Conservation (phyloP, 2,329 filamentous ascomycete species). For the Aurifilum marmelostoma region DNA sequence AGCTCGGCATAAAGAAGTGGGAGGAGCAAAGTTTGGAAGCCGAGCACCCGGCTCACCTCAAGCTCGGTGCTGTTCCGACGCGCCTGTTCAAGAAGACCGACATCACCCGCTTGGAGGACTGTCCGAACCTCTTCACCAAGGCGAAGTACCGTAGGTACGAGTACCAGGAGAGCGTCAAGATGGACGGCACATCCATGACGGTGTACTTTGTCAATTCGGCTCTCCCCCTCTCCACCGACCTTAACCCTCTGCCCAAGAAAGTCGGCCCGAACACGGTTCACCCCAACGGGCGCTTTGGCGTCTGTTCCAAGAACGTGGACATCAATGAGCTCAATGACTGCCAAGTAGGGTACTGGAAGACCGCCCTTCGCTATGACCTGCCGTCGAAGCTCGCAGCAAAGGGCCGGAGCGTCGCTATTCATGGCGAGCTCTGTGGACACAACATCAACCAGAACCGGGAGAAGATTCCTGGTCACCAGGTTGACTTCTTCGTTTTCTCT, state of each 20-base stretch:
- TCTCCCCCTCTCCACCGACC: constrained; percentile 29
- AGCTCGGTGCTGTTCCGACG: constrained; percentile 28
- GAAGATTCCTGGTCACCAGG: constrained; percentile 30
- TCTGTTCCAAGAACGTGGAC: constrained; percentile 38
- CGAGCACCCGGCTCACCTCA: background rate
- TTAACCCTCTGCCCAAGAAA: constrained; percentile 24
- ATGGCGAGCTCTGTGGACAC: constrained; percentile 40
- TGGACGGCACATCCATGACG: constrained; percentile 45
- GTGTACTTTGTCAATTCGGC: constrained; percentile 40
- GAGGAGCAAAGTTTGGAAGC: constrained; percentile 16
- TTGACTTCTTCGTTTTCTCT: constrained; percentile 41
- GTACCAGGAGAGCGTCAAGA: constrained; percentile 45
- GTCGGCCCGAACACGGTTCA: constrained; percentile 29
- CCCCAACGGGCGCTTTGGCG: constrained; percentile 37
- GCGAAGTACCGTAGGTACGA: constrained; percentile 32
- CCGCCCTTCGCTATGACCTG: constrained; percentile 32
- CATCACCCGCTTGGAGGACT: constrained; percentile 35
- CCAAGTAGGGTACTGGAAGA: constrained; percentile 33
- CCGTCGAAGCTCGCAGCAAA: constrained; percentile 32
- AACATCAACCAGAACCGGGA: constrained; percentile 37
- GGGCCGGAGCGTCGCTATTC: constrained; percentile 35
- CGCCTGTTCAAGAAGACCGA: constrained; percentile 34
- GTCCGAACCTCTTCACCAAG: constrained; percentile 36
- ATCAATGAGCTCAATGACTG: constrained; percentile 30
- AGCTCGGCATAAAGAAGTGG: constrained; percentile 35